These are phyloP conservation scores for Fusarium xylarioides DNA, from an alignment of 2,329 filamentous ascomycete genomes.

Conservation along the genomic window DNA sequence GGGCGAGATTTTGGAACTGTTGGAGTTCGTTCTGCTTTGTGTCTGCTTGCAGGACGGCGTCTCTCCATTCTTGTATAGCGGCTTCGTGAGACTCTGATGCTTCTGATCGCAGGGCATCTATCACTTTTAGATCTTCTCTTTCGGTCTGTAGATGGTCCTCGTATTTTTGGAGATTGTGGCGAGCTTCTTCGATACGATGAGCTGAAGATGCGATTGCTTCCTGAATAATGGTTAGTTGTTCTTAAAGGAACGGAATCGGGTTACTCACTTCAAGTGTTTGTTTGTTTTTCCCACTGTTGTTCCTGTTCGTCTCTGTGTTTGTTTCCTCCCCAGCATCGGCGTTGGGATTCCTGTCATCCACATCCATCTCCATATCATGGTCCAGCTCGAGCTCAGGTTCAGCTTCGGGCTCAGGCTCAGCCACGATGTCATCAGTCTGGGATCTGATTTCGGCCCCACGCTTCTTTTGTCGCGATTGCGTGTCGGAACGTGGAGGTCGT, in stretches of 20 bases:
- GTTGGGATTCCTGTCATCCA: background rate
- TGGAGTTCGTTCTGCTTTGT: background rate
- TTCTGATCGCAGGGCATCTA: background rate
- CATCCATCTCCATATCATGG: background rate
- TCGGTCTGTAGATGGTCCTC: background rate
- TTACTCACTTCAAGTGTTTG: background rate
- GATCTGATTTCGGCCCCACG: background rate
- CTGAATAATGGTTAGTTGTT: background rate
- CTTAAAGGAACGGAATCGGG: fast-evolving
- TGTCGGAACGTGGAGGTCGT: background rate
- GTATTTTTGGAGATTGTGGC: background rate
- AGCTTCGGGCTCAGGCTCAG: background rate
- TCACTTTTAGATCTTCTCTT: background rate
- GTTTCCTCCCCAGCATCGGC: background rate
- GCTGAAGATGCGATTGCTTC: background rate
- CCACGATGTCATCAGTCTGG: background rate
- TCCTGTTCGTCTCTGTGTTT: background rate
- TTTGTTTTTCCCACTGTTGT: background rate
- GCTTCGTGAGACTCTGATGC: background rate
- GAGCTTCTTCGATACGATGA: background rate
- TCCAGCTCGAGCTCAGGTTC: background rate
- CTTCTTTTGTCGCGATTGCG: background rate
- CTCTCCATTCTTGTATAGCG: background rate
- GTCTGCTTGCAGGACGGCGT: background rate
- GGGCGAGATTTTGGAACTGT: background rate